Evolutionary conservation across 768 basidiomycete species (phyloP).

Genomic region (Mrakia frigida): DNA sequence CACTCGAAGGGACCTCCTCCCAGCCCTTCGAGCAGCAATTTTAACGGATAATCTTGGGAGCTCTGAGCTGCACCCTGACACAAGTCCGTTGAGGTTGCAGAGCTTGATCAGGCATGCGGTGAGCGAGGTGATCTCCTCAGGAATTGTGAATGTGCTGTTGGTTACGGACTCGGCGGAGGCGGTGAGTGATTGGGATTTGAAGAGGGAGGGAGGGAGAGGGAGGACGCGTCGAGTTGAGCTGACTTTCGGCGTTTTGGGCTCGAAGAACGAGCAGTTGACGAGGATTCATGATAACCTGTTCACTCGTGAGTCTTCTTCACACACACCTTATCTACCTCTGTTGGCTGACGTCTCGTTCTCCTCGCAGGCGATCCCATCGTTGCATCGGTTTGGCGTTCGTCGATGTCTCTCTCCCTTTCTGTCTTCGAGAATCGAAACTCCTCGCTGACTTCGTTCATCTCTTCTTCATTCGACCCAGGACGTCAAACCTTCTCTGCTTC

Average conservation of each 20-base stretch:
- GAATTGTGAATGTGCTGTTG: slow-evolving; percentile 76
- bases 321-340: too few species aligned
- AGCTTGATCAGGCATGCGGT: slow-evolving; percentile 74
- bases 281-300: slow-evolving; percentile 86
- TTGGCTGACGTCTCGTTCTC: too few species aligned
- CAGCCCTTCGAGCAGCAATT: slow-evolving; percentile 56
- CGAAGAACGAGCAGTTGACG: slow-evolving; percentile 65
- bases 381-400: slow-evolving; percentile 68
- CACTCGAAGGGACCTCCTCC: slow-evolving; percentile 54
- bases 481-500: slow-evolving; percentile 84
- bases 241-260: not conserved
- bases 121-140: slow-evolving; percentile 64
- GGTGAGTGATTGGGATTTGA: not conserved
- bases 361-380: slow-evolving; percentile 76
- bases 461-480: slow-evolving; percentile 38
- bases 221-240: not conserved
- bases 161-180: slow-evolving; percentile 80
- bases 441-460: not conserved
- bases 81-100: slow-evolving; percentile 65
- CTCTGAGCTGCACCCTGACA: slow-evolving; percentile 36
- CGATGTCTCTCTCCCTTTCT: not conserved
- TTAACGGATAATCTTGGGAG: slow-evolving; percentile 57
- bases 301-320: too few species aligned
- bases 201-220: not conserved
- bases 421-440: not conserved